Base-by-base conservation (phyloP, 163 green algal genomes). In the Scenedesmus sp. region DNA sequence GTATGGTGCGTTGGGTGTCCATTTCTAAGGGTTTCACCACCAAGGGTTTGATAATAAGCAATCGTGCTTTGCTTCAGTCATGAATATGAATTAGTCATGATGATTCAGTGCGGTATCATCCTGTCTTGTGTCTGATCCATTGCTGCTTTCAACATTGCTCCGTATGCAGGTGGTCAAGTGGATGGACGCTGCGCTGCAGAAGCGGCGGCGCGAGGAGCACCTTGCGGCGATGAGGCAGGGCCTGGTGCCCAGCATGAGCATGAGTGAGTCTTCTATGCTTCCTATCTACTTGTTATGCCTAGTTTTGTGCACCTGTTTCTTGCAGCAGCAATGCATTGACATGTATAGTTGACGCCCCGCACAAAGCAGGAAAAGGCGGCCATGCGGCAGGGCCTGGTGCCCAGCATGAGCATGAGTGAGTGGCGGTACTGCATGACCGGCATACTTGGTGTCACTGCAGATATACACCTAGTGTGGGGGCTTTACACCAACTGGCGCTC, bases 121-220 rank as follows among this genome's bases (percentile, higher is more conserved):
- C 9, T 76, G 15, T 79, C 23, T 6, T 79, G 23, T 52, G 70
- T 73, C 34, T 46, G 34, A 84, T 12, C 23, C 76, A 59, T 54
- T 5, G n/a, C 20, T 4, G 4, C 76, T 57, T 52, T 18, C 76
- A 84, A 59, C 76, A 46, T 46, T 84, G 52, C n/a, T 70, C 52
- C 15, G 8, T 57, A 16, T 82, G 18, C 60, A 88, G 89, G 89
- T 93, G 13, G 90, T 93, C 23, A 90, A 91, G 91, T 96, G 95
- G 95, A 96, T 96, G 95, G 95, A 96, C 84, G 89, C 91, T 1
- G 94, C 94, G 10, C 88, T 96, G 77, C 95, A 96, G 91, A 92
- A 93, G 56, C 90, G 93, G 10, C 91, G 95, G 2, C 82, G 94
- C 0, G 95, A 96, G 88, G 93, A 95, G 92, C 95, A 96, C 86